Evolutionary conservation across 176 grass and related monocot species (phyloP).

Genomic region (Triticum dicoccoides): DNA sequence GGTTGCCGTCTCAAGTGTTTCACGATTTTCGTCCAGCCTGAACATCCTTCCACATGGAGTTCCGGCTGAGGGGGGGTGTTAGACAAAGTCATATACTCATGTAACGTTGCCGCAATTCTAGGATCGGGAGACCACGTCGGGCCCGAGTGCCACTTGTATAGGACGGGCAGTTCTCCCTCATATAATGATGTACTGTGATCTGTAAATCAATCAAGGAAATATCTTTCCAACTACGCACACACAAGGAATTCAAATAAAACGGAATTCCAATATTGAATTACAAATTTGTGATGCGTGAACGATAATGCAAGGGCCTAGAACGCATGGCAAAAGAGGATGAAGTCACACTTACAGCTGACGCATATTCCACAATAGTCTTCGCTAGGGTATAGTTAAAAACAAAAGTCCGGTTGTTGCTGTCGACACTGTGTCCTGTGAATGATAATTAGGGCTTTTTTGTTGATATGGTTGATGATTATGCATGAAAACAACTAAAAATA

Average conservation of each 20-base stretch:
- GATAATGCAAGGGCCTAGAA: neutral
- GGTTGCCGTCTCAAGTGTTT: too few species aligned
- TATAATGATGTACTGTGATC: too few species aligned
- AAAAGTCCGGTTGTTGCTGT: conserved; percentile 27
- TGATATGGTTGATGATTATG: neutral
- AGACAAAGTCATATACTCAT: too few species aligned
- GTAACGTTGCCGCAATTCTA: too few species aligned
- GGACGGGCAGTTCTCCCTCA: too few species aligned
- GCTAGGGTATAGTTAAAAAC: conserved; percentile 80
- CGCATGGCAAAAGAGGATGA: neutral
- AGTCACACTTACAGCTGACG: conserved; percentile 87
- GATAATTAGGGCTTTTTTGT: conserved; percentile 27
- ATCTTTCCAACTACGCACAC: too few species aligned
- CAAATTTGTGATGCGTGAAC: neutral
- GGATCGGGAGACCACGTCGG: too few species aligned
- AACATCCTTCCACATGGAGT: too few species aligned
- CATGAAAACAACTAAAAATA: neutral
- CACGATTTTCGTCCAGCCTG: too few species aligned
- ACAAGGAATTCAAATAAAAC: neutral
- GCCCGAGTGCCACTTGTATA: too few species aligned
- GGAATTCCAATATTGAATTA: neutral
- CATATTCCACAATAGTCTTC: conserved; percentile 78
- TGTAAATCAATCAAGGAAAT: too few species aligned
- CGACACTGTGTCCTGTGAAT: conserved; percentile 42
- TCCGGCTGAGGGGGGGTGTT: too few species aligned